Evolutionary conservation across 108 stramenopile species (phyloP).

Genomic region (Cyclotella distinguenda): DNA sequence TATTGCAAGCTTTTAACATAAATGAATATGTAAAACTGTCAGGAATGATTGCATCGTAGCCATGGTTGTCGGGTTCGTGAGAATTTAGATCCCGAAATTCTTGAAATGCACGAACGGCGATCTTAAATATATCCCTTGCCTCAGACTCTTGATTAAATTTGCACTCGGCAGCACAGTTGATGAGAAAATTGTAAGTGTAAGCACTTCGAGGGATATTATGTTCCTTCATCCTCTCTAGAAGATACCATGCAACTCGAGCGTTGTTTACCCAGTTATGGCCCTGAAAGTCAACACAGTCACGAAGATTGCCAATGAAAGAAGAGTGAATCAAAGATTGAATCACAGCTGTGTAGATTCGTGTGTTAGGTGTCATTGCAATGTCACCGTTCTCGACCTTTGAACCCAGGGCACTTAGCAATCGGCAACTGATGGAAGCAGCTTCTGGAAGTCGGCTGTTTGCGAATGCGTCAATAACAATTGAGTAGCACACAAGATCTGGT

Average conservation of each 20-base stretch:
- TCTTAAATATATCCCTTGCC: constrained; percentile 30
- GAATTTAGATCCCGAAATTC: constrained; percentile 27
- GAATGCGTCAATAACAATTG: constrained; percentile 41
- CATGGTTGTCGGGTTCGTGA: neutral
- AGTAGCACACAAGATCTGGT: constrained; percentile 37
- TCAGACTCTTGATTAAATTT: constrained; percentile 14
- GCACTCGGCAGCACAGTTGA: constrained; percentile 47
- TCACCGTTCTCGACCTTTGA: constrained; percentile 41
- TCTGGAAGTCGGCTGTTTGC: constrained; percentile 40
- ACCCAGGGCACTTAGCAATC: constrained; percentile 31
- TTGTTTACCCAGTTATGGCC: constrained; percentile 16
- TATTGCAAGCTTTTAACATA: constrained; percentile 78
- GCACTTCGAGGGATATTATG: constrained; percentile 38
- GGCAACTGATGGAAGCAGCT: constrained; percentile 22
- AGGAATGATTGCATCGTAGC: constrained; percentile 18
- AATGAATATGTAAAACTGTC: constrained; percentile 82
- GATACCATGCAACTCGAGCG: constrained; percentile 34
- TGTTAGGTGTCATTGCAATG: constrained; percentile 46
- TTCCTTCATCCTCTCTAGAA: constrained; percentile 43
- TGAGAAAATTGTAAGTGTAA: constrained; percentile 54
- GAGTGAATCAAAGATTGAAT: constrained; percentile 39
- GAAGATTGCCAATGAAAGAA: constrained; percentile 3
- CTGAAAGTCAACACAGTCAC: neutral
- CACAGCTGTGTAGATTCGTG: constrained; percentile 46
- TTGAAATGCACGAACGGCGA: constrained; percentile 47